Conservation (phyloP, 768 basidiomycete genomes). For the Gelatoporia subvermispora region DNA sequence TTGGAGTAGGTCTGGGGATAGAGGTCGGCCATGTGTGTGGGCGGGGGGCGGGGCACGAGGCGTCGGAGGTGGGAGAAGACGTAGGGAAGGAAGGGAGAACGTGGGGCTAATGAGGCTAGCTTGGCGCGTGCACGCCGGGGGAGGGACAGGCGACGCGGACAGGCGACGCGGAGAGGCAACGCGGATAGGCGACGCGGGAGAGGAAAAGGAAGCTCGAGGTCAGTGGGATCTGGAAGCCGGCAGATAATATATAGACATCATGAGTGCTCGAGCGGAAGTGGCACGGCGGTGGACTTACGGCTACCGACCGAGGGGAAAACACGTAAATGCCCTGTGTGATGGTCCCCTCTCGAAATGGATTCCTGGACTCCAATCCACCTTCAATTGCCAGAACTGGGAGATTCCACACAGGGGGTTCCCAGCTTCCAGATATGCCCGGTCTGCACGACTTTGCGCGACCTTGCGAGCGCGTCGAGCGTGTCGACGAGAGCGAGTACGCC, state of each 20-base stretch:
- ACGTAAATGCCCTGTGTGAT: not conserved
- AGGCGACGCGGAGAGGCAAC: not conserved
- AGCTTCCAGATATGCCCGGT: no score
- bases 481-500: no score
- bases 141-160: not conserved
- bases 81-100: conserved; percentile 10
- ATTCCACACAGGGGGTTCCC: no score
- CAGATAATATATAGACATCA: no score
- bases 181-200: not conserved
- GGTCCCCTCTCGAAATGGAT: no score
- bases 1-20: conserved; percentile 37
- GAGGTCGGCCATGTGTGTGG: conserved; percentile 37
- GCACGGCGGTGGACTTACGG: conserved; percentile 7
- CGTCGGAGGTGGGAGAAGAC: conserved; percentile 13
- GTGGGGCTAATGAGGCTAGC: not conserved
- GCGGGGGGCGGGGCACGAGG: conserved; percentile 9
- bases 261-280: not conserved
- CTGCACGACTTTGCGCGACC: no score
- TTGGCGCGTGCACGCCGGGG: not conserved
- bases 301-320: not conserved
- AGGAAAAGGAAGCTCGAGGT: not conserved
- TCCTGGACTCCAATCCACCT: no score
- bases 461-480: no score
- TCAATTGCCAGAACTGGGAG: no score
- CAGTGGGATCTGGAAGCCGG: not conserved